These are phyloP conservation scores for Pythium dissimile DNA, from an alignment of 352 stramenopile genomes.

Conservation along the genomic window DNA sequence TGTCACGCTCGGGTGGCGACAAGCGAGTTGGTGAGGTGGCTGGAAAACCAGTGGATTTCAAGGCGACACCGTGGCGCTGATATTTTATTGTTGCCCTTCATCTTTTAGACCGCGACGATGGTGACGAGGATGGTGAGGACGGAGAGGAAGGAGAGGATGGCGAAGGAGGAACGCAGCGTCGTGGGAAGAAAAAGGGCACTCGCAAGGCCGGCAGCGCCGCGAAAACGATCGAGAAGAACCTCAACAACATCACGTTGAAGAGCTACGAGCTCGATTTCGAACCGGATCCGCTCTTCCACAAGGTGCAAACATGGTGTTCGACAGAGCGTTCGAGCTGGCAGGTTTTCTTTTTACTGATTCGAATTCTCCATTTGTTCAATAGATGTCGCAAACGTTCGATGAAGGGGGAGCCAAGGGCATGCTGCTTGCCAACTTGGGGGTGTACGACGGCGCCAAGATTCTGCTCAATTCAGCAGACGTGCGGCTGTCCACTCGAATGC, in stretches of 20 bases:
- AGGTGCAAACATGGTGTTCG: too few species aligned
- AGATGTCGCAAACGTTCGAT: constrained; percentile 91
- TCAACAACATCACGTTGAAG: constrained; percentile 87
- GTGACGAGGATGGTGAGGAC: constrained; percentile 12
- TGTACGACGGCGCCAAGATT: constrained; percentile 88
- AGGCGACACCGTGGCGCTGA: too few species aligned
- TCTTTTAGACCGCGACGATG: constrained; percentile 13
- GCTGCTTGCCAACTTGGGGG: constrained; percentile 88
- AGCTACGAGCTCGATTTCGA: constrained; percentile 85
- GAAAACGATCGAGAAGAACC: constrained; percentile 84
- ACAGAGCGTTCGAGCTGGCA: not conserved
- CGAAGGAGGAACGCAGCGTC: constrained; percentile 18
- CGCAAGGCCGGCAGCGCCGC: constrained; percentile 54
- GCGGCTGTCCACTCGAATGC: constrained; percentile 52
- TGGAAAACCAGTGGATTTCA: not conserved
- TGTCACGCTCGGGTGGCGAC: constrained; percentile 82
- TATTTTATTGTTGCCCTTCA: too few species aligned
- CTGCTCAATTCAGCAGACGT: constrained; percentile 79
- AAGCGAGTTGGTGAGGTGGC: constrained; percentile 32
- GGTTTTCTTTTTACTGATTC: not conserved
- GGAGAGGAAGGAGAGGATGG: constrained; percentile 30
- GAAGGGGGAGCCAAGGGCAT: constrained; percentile 90
- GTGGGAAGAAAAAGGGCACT: constrained; percentile 18
- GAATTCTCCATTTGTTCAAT: not conserved
- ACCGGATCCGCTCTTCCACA: constrained; percentile 90